A percentile compares a stretch with the other conserved stretches of the same genome.
These are phyloP conservation scores for Echeveria elegans DNA, from an alignment of 164 flowering plant species.

Conservation along the genomic window DNA sequence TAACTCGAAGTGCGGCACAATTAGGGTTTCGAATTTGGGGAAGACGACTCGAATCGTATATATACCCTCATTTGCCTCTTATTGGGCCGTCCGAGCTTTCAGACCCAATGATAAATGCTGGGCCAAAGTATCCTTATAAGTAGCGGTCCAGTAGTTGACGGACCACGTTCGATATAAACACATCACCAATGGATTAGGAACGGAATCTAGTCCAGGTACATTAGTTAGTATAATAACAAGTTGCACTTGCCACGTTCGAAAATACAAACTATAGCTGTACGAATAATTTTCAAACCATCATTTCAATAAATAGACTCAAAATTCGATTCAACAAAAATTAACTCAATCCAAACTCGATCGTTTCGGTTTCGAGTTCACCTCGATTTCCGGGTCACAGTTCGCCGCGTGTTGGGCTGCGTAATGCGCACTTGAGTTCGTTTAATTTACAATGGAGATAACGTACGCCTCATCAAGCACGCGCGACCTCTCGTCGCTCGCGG, in stretches of 20 bases:
- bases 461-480: slow-evolving; percentile 57
- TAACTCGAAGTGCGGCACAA: neutral
- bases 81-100: neutral
- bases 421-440: neutral
- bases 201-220: neutral
- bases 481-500: slow-evolving; percentile 20
- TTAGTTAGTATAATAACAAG: neutral
- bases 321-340: neutral
- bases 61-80: neutral
- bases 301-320: neutral
- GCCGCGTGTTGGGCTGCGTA: neutral
- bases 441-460: slow-evolving; percentile 48
- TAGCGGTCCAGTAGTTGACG: neutral
- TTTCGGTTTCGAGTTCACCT: no score
- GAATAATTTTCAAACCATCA: neutral
- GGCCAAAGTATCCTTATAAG: no score
- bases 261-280: neutral
- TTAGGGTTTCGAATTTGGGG: neutral
- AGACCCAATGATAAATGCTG: neutral
- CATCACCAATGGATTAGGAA: neutral
- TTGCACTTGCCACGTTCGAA: neutral
- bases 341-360: no score
- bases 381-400: neutral
- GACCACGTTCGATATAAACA: neutral
- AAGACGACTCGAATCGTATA: neutral